A percentile compares a stretch with the other conserved stretches of the same genome.
Conservation (phyloP, 257 asterid species). For the Paulownia fortunei region DNA sequence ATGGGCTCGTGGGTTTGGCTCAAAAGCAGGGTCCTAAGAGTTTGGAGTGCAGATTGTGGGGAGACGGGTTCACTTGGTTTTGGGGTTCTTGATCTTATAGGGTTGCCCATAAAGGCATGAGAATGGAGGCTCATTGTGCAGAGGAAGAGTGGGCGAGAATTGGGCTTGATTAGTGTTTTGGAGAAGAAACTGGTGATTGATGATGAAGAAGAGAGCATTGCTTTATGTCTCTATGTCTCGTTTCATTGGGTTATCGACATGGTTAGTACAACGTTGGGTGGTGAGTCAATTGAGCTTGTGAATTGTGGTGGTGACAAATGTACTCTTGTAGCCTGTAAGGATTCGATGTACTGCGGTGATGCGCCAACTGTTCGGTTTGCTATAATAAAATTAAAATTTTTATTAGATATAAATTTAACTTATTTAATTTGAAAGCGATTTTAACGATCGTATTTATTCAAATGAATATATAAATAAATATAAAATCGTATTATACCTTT, state of each 20-base stretch:
- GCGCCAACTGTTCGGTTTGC: too few relatives aligned
- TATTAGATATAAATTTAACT: too few relatives aligned
- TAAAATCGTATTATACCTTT: too few relatives aligned
- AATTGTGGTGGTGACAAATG: constrained; percentile 24
- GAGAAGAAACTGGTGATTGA: constrained; percentile 38
- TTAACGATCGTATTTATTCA: too few relatives aligned
- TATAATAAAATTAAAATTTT: too few relatives aligned
- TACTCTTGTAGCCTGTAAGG: background rate
- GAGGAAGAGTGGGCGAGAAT: constrained; percentile 29
- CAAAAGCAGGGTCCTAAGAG: constrained; percentile 65
- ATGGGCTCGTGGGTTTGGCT: constrained; percentile 44
- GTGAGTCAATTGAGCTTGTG: constrained; percentile 20
- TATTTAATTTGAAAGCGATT: too few relatives aligned
- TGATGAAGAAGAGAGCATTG: constrained; percentile 34
- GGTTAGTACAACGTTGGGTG: constrained; percentile 1
- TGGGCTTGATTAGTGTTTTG: constrained; percentile 27
- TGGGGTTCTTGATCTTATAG: constrained; percentile 65
- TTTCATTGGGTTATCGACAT: background rate
- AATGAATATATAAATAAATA: too few relatives aligned
- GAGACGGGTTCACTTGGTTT: constrained; percentile 70
- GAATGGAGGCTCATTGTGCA: constrained; percentile 41
- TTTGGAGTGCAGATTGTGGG: constrained; percentile 72
- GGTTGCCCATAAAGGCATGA: constrained; percentile 86
- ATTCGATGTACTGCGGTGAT: too few relatives aligned
- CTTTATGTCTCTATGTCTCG: background rate